phyloP scores from a whole-genome alignment of 352 stramenopile genomes.

The Pythium volutum region DNA sequence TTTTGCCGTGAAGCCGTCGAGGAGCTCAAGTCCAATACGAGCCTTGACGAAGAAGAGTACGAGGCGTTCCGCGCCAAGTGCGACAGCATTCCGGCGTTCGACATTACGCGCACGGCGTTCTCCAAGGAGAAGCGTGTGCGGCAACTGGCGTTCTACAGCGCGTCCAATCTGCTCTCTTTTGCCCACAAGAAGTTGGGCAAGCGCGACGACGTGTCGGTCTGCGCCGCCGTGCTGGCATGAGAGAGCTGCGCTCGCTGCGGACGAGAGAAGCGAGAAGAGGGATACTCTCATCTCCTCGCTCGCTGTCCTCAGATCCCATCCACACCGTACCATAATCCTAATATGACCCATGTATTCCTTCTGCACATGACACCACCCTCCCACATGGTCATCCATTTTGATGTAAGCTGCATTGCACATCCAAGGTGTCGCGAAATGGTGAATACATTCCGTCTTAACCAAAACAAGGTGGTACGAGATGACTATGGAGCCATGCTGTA shows the following conservation, averaged over 20 bases:
- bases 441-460: neutral
- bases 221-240: slow-evolving; percentile 74
- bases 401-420: neutral
- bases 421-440: neutral
- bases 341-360: slow-evolving; percentile 14
- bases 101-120: slow-evolving; percentile 60
- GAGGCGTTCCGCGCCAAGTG: slow-evolving; percentile 71
- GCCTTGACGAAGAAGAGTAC: slow-evolving; percentile 61
- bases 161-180: slow-evolving; percentile 85
- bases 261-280: neutral
- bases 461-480: neutral
- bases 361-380: neutral
- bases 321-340: slow-evolving; percentile 18
- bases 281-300: neutral
- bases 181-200: slow-evolving; percentile 88
- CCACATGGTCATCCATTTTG: too few species aligned
- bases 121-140: slow-evolving; percentile 82
- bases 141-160: slow-evolving; percentile 85
- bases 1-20: slow-evolving; percentile 78
- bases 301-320: neutral
- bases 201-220: slow-evolving; percentile 86
- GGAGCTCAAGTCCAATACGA: slow-evolving; percentile 71
- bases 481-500: neutral
- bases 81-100: slow-evolving; percentile 59
- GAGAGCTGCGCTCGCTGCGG: neutral